Evolutionary conservation across 306 rosid genomes (phyloP).

Genomic region (Mucuna pruriens): DNA sequence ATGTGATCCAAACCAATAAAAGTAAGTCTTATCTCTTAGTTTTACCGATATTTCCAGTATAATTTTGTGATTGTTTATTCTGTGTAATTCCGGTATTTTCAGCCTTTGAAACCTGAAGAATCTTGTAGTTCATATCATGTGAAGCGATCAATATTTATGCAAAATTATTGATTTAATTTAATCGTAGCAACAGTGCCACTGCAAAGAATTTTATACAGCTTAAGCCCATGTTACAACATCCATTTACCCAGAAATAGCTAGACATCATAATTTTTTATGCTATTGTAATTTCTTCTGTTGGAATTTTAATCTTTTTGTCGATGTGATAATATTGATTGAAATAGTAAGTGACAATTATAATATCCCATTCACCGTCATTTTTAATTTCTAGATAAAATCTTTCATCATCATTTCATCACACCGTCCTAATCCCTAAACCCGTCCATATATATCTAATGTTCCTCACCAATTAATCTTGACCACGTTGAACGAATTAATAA

Average conservation of each 20-base stretch:
- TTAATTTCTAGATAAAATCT: not conserved
- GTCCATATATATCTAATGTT: constrained; percentile 25
- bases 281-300: not conserved
- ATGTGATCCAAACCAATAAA: constrained; percentile 8
- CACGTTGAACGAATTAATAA: not conserved
- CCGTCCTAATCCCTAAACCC: constrained; percentile 7
- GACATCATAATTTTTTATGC: not conserved
- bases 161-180: not conserved
- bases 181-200: not conserved
- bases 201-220: not conserved
- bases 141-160: not conserved
- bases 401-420: constrained; percentile 26
- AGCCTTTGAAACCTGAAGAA: not conserved
- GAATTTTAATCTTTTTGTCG: not conserved
- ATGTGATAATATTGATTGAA: not conserved
- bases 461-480: constrained; percentile 24
- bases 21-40: constrained; percentile 24
- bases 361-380: constrained; percentile 15
- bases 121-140: constrained; percentile 8
- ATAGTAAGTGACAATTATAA: not conserved
- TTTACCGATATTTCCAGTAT: constrained; percentile 20
- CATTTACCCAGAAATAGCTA: not conserved
- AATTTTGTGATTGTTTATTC: constrained; percentile 6
- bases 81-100: not conserved
- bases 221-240: not conserved